Evolutionary conservation across 2,329 filamentous ascomycete genomes (phyloP).

Genomic region (Calonectria pseudoreteaudii): DNA sequence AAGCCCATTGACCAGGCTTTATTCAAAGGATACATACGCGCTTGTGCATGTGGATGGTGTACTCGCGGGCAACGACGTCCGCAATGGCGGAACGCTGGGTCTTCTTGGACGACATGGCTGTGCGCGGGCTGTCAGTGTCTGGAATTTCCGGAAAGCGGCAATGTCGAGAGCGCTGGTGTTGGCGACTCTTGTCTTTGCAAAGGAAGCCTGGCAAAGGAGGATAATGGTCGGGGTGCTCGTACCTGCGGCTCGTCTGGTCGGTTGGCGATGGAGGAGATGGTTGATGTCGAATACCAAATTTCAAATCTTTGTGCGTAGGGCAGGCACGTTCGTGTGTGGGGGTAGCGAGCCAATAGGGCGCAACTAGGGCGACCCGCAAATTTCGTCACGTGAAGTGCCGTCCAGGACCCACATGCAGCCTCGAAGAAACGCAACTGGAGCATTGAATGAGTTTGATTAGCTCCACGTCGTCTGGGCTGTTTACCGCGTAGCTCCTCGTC

Average conservation of each 20-base stretch:
- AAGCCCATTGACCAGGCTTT: slow-evolving; percentile 28
- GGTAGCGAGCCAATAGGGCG: slow-evolving; percentile 52
- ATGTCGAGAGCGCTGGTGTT: slow-evolving; percentile 26
- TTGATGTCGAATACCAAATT: slow-evolving; percentile 52
- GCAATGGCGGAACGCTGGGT: slow-evolving; percentile 90
- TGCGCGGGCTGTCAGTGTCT: slow-evolving; percentile 43
- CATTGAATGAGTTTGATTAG: slow-evolving; percentile 32
- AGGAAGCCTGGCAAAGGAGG: slow-evolving; percentile 31
- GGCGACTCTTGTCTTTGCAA: slow-evolving; percentile 37
- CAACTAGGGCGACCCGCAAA: slow-evolving; percentile 5
- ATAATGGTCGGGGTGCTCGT: slow-evolving; percentile 45
- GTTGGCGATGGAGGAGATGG: slow-evolving; percentile 54
- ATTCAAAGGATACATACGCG: slow-evolving; percentile 59
- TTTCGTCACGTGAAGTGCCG: slow-evolving; percentile 42
- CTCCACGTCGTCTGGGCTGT: slow-evolving; percentile 39
- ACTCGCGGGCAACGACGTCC: slow-evolving; percentile 99
- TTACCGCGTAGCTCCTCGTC: slow-evolving; percentile 39
- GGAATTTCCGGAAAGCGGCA: slow-evolving; percentile 29
- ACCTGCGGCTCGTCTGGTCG: slow-evolving; percentile 56
- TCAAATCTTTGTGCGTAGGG: slow-evolving; percentile 58
- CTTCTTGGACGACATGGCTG: slow-evolving; percentile 60
- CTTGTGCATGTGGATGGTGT: slow-evolving; percentile 99
- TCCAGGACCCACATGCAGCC: slow-evolving; percentile 17
- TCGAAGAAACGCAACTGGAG: slow-evolving; percentile 35
- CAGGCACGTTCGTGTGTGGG: slow-evolving; percentile 50